Base-by-base conservation (phyloP, 169 alveolate genomes). In the Eimeria praecox region DNA sequence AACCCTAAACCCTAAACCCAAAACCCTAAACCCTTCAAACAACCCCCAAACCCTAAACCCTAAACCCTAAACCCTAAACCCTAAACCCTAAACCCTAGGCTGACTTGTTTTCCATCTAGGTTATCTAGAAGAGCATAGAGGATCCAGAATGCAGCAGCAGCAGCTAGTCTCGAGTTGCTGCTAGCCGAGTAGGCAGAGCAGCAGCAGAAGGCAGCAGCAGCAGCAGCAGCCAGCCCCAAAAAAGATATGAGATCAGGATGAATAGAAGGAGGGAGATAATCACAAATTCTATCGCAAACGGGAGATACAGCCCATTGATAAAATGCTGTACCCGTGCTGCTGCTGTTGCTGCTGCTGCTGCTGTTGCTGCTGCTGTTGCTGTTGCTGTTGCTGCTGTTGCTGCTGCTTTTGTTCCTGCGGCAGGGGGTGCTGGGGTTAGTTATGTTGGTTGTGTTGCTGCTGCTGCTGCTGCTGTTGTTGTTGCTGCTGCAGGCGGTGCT, bases 91-190 rank as follows among this genome's bases (percentile, higher is more conserved):
- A 24, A 44, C 89, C 89, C 66, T 73, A 14, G 83, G 24, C 88
- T 2, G 59, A 91, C 95, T 87, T 91, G 95, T 27, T 91, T 91
- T 8, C 95, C 95, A 75, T 91, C 95, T 49, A 91, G 38, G 49
- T 91, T 91, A 66, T 91, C 95, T 6, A 91, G 49, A 66, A 91
- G 66, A 0, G 83, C 83, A 35, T 91, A 91, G 49, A 91, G 90
- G 49, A 91, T 56, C 95, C 95, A 91, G 64, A 91, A 83, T 20
- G 56, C 33, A n/a, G 90, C 95, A 2, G 95, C 78, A 59, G 80
- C 83, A 0, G 95, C 90, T 35, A 91, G 90, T 3, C 12, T 33
- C 59, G 54, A 9, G 71, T 35, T 18, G 56, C 87, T 69, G 56
- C 20, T 22, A 0, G 35, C 54, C 54, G 42, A 3, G 77, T 42